phyloP scores from a whole-genome alignment of 345 rosid genomes.

The Citrus medica region DNA sequence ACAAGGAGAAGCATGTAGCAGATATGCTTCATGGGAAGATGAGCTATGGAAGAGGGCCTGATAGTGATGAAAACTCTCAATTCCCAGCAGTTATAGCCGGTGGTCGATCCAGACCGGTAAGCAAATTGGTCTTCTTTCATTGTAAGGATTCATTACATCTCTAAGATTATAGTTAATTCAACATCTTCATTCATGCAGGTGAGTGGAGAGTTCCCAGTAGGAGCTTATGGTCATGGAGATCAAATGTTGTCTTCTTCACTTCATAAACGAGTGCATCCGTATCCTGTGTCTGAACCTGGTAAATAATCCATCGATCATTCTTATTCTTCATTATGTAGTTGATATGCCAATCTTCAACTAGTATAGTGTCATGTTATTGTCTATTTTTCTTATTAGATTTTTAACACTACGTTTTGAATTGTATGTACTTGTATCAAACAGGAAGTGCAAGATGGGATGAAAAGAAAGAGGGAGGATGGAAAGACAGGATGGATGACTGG shows the following conservation, averaged over 20 bases:
- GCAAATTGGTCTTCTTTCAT: background rate
- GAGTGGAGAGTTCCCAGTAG: slow-evolving; percentile 88
- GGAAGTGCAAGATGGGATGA: slow-evolving; percentile 87
- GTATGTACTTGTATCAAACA: slow-evolving; percentile 15
- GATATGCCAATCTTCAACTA: background rate
- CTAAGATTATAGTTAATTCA: background rate
- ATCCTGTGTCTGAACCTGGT: slow-evolving; percentile 85
- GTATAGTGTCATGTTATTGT: background rate
- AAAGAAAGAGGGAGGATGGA: slow-evolving; percentile 86
- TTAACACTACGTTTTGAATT: background rate
- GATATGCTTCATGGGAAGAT: slow-evolving; percentile 95
- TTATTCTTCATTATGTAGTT: background rate
- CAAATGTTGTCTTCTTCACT: slow-evolving; percentile 58
- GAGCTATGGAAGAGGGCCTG: slow-evolving; percentile 96
- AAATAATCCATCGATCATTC: background rate
- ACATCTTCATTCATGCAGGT: slow-evolving; percentile 39
- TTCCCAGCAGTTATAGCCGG: slow-evolving; percentile 71
- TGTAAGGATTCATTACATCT: background rate
- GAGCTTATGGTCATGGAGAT: slow-evolving; percentile 59
- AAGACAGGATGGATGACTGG: slow-evolving; percentile 92
- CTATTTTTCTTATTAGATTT: background rate
- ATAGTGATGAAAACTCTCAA: slow-evolving; percentile 70
- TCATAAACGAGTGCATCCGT: slow-evolving; percentile 90
- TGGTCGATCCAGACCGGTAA: slow-evolving; percentile 70
- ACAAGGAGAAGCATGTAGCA: slow-evolving; percentile 58